phyloP scores from a whole-genome alignment of 2,329 filamentous ascomycete species.

The Aplosporella prunicola region DNA sequence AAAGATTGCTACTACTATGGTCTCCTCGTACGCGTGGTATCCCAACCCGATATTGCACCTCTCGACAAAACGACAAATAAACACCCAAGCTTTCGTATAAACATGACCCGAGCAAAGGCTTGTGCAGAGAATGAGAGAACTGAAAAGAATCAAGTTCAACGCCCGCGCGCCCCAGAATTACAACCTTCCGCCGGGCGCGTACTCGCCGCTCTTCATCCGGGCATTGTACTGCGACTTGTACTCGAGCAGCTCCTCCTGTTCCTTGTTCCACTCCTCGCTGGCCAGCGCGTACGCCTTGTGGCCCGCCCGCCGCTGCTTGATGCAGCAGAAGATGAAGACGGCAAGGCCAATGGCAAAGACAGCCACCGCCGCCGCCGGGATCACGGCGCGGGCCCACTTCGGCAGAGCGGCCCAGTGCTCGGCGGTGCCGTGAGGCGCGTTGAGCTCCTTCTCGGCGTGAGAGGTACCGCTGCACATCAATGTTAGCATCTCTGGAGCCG shows the following conservation, averaged over 20 bases:
- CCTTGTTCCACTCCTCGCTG: slow-evolving; percentile 26
- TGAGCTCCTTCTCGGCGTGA: slow-evolving; percentile 24
- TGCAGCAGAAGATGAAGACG: slow-evolving; percentile 27
- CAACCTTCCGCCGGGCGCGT: too few relatives aligned
- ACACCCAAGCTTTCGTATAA: too few relatives aligned
- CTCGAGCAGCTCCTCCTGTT: slow-evolving; percentile 14
- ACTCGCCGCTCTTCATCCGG: slow-evolving; percentile 1
- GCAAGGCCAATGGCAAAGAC: slow-evolving; percentile 19
- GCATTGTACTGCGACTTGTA: slow-evolving; percentile 12
- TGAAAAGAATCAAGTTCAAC: too few relatives aligned
- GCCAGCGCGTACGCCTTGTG: slow-evolving; percentile 23
- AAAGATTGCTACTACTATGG: too few relatives aligned
- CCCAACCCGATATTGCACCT: too few relatives aligned
- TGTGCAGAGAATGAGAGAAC: too few relatives aligned
- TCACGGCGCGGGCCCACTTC: slow-evolving; percentile 25
- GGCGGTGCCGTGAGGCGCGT: slow-evolving; percentile 25
- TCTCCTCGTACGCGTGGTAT: too few relatives aligned
- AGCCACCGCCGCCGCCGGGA: slow-evolving; percentile 16
- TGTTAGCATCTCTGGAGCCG: slow-evolving; percentile 1
- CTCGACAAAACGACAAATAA: too few relatives aligned
- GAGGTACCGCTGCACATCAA: slow-evolving; percentile 23
- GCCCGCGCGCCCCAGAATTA: too few relatives aligned
- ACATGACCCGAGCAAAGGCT: too few relatives aligned
- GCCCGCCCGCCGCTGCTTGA: slow-evolving; percentile 30
- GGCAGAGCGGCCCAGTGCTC: slow-evolving; percentile 27